Evolutionary conservation across 208 protist species (phyloP).

Genomic region (Trichomonas gallinae): DNA sequence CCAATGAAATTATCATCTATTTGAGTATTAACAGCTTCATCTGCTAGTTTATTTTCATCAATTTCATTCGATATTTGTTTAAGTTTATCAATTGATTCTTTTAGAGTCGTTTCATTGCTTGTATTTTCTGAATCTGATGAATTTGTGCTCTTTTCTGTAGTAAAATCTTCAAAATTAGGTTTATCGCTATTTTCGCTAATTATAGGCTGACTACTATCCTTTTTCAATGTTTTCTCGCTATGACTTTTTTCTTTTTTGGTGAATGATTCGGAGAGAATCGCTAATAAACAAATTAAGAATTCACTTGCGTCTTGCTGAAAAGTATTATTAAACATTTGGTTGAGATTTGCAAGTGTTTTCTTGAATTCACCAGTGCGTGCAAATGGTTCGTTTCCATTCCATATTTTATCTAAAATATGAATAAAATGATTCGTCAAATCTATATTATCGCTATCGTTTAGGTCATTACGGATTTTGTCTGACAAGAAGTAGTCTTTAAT

Average conservation of each 20-base stretch:
- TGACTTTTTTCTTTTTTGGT: neutral
- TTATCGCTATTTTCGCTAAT: no score
- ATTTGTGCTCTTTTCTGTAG: no score
- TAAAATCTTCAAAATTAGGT: no score
- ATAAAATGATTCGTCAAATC: neutral
- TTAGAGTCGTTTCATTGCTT: no score
- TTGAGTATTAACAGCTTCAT: no score
- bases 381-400: neutral
- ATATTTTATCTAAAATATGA: neutral
- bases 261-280: neutral
- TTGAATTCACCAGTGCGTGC: neutral
- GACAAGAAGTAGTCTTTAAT: neutral
- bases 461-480: neutral
- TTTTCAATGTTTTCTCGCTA: neutral
- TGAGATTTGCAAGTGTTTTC: neutral
- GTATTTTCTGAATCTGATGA: no score
- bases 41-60: no score
- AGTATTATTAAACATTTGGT: neutral
- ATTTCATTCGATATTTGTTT: no score
- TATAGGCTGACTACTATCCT: no score
- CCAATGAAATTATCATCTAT: neutral
- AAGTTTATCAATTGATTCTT: no score
- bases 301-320: neutral
- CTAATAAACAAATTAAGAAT: neutral
- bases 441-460: neutral